A percentile compares a stretch with the other conserved stretches of the same genome.
Conservation (phyloP, 192 early-diverging fungal genomes). For the Coemansia brasiliensis region DNA sequence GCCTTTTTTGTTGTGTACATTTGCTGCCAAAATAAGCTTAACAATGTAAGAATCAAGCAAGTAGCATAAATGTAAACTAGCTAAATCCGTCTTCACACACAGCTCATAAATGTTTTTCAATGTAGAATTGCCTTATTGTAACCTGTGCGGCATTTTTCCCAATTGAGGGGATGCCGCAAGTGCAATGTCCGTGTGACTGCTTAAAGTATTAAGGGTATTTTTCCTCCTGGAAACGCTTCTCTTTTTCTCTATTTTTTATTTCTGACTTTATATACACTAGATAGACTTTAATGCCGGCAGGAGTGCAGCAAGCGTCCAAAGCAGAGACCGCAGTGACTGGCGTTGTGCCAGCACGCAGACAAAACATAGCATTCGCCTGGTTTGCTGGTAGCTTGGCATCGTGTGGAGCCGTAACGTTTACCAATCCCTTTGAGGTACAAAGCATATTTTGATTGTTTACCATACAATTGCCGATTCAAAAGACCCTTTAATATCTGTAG, state of each 20-base stretch:
- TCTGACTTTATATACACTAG: too few species aligned
- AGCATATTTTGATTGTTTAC: background rate
- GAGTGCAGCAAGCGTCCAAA: too few species aligned
- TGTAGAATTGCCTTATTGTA: background rate
- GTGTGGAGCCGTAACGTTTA: constrained; percentile 90
- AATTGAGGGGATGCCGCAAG: constrained; percentile 1
- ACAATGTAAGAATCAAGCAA: too few species aligned
- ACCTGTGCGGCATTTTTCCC: background rate
- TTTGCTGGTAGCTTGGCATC: constrained; percentile 80
- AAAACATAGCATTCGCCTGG: constrained; percentile 56
- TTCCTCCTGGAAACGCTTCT: background rate
- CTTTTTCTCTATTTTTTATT: constrained; percentile 5
- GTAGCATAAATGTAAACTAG: too few species aligned
- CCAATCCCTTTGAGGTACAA: constrained; percentile 89
- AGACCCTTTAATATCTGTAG: constrained; percentile 42
- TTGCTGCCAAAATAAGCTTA: too few species aligned
- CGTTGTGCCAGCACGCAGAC: background rate
- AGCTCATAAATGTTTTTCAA: background rate
- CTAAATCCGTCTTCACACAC: too few species aligned
- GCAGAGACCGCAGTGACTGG: too few species aligned
- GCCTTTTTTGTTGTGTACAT: too few species aligned
- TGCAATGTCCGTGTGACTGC: constrained; percentile 7
- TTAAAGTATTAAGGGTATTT: background rate
- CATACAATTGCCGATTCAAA: background rate
- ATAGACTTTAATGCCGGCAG: too few species aligned